A percentile compares a stretch with the other conserved stretches of the same genome.
Conservation (phyloP, 2,329 filamentous ascomycete genomes). For the Didymosphaeria variabile region DNA sequence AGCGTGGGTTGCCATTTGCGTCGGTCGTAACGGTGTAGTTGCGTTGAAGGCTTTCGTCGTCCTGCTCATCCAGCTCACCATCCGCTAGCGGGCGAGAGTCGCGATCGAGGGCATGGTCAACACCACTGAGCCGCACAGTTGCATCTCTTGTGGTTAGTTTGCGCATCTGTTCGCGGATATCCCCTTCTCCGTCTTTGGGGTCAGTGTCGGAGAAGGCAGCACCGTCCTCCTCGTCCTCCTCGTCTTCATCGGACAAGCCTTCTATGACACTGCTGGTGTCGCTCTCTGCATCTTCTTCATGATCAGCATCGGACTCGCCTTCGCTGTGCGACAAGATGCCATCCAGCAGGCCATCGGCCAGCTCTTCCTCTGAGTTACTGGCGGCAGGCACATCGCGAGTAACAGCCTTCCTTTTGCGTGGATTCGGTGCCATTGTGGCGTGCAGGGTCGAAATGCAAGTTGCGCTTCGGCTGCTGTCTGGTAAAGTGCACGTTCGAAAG, state of each 20-base stretch:
- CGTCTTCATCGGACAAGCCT: slow-evolving; percentile 41
- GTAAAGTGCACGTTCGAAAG: neutral
- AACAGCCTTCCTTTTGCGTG: slow-evolving; percentile 58
- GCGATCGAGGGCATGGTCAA: slow-evolving; percentile 27
- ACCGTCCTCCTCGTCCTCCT: slow-evolving; percentile 38
- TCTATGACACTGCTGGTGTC: slow-evolving; percentile 46
- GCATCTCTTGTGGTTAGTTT: slow-evolving; percentile 50
- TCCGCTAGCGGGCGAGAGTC: slow-evolving; percentile 27
- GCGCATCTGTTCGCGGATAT: slow-evolving; percentile 56
- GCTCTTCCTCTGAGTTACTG: slow-evolving; percentile 45
- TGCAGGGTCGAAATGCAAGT: slow-evolving; percentile 13
- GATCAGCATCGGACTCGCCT: slow-evolving; percentile 45
- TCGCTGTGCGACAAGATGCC: slow-evolving; percentile 55
- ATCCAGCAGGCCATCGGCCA: slow-evolving; percentile 52
- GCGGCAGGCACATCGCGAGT: slow-evolving; percentile 44
- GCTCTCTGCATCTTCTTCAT: slow-evolving; percentile 36
- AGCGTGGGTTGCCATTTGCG: slow-evolving; percentile 89
- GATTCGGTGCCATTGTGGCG: slow-evolving; percentile 54
- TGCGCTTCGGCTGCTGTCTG: neutral
- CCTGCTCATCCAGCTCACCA: slow-evolving; percentile 35
- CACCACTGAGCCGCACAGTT: slow-evolving; percentile 27
- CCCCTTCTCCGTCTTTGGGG: slow-evolving; percentile 51
- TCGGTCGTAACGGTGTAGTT: slow-evolving; percentile 75
- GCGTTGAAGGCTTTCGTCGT: slow-evolving; percentile 46
- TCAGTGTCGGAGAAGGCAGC: slow-evolving; percentile 47